Base-by-base conservation (phyloP, 768 basidiomycete genomes). In the Leucosporidium creatinivorum region DNA sequence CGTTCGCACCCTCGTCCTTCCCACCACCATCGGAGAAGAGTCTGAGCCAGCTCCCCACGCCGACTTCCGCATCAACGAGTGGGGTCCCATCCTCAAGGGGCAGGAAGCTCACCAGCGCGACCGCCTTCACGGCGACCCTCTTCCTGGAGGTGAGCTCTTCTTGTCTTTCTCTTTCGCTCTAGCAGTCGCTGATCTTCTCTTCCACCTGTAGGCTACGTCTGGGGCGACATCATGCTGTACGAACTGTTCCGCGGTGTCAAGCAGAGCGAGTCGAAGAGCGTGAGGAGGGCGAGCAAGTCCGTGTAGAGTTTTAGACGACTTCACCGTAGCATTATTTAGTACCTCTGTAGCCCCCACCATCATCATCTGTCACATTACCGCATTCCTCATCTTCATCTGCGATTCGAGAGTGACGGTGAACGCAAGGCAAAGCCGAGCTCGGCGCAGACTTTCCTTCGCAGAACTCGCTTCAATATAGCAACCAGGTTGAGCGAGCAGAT, bases 161-260 rank as follows among this genome's bases (percentile, higher is more conserved):
- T 25, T 62, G n/a, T 15, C 25, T 10, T 60, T 19, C 4, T 17
- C n/a, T 26, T 2, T 9, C 4, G 19, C 13, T 10, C 30, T 31
- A 30, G 50, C 17, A 1, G 9, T 17, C 23, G n/a, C 33, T 48
- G 23, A 39, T 44, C 39, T n/a, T 18, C n/a, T 47, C 58, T 15
- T 26, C 12, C 15, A 18, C 13, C 21, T 17, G 39, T 26, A 59
- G 58, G 61, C 17, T 59, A 59, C 30, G 4, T 73, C 28, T 74
- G 72, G 69, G 61, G n/a, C 12, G 73, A 75, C 57, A 56, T 70
- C n/a, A 71, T 74, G 60, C 65, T 75, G 2, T 72, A 69, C 59
- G 69, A 75, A 54, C 23, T 75, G 25, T 62, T 25, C 30, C 28
- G 57, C 0, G 63, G 58, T 2, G 59, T 61, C 5, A 15, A 28